Evolutionary conservation across 1,284 basidiomycete genomes (phyloP).

Genomic region (Leccinum idahoense): DNA sequence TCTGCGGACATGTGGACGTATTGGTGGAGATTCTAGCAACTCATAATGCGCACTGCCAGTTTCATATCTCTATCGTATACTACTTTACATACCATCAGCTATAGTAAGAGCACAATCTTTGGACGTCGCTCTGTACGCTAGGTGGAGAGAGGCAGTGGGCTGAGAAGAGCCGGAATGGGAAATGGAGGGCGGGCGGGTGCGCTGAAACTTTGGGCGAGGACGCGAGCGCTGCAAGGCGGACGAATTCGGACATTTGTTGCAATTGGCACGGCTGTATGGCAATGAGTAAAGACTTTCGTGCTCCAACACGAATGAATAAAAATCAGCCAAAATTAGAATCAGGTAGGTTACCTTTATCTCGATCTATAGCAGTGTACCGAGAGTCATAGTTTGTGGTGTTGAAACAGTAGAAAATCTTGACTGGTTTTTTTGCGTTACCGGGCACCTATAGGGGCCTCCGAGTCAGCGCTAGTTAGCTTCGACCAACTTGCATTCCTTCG

Average conservation of each 20-base stretch:
- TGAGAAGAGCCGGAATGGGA: too few relatives aligned
- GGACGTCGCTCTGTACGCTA: too few relatives aligned
- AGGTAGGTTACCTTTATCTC: neutral
- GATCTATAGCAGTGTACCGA: neutral
- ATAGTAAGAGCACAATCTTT: neutral
- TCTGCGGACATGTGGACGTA: constrained; percentile 35
- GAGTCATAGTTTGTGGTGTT: neutral
- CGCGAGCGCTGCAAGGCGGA: too few relatives aligned
- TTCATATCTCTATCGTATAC: constrained; percentile 5
- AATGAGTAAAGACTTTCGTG: too few relatives aligned
- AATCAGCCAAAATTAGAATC: neutral
- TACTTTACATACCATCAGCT: neutral
- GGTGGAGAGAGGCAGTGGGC: too few relatives aligned
- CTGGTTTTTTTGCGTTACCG: neutral
- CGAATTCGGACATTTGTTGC: too few relatives aligned
- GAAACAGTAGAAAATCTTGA: neutral
- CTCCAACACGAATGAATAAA: neutral
- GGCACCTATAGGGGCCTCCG: too few relatives aligned
- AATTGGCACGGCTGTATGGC: too few relatives aligned
- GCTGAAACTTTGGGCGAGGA: too few relatives aligned
- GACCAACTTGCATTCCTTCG: too few relatives aligned
- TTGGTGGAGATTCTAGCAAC: neutral
- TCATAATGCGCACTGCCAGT: neutral
- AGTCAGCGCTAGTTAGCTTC: too few relatives aligned
- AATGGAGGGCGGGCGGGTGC: too few relatives aligned